Conservation (phyloP, 805 yeast species). For the Saturnispora ahearnii region DNA sequence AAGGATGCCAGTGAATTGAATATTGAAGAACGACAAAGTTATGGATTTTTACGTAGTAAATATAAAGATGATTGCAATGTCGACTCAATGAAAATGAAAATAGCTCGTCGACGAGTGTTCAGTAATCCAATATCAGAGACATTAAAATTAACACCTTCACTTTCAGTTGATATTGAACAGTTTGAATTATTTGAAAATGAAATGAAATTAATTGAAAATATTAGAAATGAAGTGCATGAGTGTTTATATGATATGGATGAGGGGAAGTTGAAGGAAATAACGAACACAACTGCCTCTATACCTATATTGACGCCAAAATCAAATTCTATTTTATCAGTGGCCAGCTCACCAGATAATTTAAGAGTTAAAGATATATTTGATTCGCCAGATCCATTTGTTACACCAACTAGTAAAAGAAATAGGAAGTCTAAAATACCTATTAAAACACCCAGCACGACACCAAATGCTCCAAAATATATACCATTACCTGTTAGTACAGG, state of each 20-base stretch:
- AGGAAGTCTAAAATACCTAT: constrained; percentile 10
- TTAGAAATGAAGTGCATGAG: constrained; percentile 6
- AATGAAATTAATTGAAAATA: constrained; percentile 9
- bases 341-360: constrained; percentile 12
- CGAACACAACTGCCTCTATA: constrained; percentile 16
- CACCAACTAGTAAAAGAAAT: constrained; percentile 20
- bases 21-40: constrained; percentile 3
- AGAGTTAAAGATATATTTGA: constrained; percentile 7
- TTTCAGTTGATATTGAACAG: neutral
- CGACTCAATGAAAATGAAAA: neutral
- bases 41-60: neutral
- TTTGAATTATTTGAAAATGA: constrained; percentile 7
- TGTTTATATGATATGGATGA: constrained; percentile 16
- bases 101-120: constrained; percentile 5
- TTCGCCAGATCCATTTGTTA: constrained; percentile 25
- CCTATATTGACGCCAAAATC: constrained; percentile 14
- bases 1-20: constrained; percentile 6
- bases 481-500: constrained; percentile 15
- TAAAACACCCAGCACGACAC: constrained; percentile 13
- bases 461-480: constrained; percentile 6
- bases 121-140: constrained; percentile 10
- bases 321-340: neutral
- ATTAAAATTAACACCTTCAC: neutral
- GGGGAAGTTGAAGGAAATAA: constrained; percentile 13
- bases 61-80: neutral